A percentile compares a stretch with the other conserved stretches of the same genome.
These are phyloP conservation scores for Ceratocystis destructans DNA, from an alignment of 2,329 filamentous ascomycete genomes.

Conservation along the genomic window DNA sequence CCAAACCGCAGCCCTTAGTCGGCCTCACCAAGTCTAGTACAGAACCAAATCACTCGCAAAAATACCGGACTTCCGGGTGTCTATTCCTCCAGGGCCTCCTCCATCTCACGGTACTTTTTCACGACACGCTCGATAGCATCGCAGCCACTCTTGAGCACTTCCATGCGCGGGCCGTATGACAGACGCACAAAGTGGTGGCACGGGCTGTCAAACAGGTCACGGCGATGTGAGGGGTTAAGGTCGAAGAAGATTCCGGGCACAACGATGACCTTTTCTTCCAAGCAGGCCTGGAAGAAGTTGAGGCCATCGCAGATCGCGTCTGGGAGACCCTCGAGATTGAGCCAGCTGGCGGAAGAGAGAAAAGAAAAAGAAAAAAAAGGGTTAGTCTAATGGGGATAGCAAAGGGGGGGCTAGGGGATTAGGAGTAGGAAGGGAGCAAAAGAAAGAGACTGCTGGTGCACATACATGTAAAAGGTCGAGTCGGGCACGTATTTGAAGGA, in stretches of 20 bases:
- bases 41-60: background rate
- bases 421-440: no score
- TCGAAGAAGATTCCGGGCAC: slow-evolving; percentile 98
- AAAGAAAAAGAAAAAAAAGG: background rate
- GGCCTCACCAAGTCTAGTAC: background rate
- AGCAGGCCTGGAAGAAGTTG: slow-evolving; percentile 91
- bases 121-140: slow-evolving; percentile 77
- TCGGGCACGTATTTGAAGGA: slow-evolving; percentile 71
- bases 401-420: no score
- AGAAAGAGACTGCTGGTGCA: slow-evolving; percentile 10
- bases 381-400: background rate
- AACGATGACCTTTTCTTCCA: slow-evolving; percentile 89
- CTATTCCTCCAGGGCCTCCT: slow-evolving; percentile 18
- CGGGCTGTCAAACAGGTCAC: slow-evolving; percentile 86
- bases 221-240: slow-evolving; percentile 73
- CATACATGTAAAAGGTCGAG: slow-evolving; percentile 84
- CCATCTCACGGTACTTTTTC: slow-evolving; percentile 41
- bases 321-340: slow-evolving; percentile 54
- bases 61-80: background rate
- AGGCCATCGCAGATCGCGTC: slow-evolving; percentile 78
- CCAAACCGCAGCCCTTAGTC: background rate
- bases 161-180: slow-evolving; percentile 73
- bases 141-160: slow-evolving; percentile 61
- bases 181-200: slow-evolving; percentile 86
- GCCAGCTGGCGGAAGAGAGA: slow-evolving; percentile 28